These are phyloP conservation scores for Ophidiomyces ophidiicola DNA, from an alignment of 2,329 filamentous ascomycete genomes.

Conservation along the genomic window DNA sequence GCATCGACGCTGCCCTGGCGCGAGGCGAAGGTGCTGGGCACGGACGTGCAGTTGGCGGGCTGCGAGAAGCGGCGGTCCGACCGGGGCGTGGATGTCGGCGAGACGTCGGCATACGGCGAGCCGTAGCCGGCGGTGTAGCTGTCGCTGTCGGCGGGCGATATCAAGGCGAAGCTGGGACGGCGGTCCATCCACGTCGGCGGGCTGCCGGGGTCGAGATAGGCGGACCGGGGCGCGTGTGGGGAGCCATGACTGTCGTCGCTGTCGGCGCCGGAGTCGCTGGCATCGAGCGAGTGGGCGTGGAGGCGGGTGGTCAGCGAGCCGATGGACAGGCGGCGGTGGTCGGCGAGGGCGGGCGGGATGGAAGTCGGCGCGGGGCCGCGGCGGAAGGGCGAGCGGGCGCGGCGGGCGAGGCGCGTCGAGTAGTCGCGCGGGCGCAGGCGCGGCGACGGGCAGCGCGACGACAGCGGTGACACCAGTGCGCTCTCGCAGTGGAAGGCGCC, in stretches of 20 bases:
- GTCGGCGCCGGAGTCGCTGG: slow-evolving; percentile 14
- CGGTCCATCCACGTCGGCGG: slow-evolving; percentile 7
- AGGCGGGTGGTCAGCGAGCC: slow-evolving; percentile 30
- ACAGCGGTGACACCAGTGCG: slow-evolving; percentile 30
- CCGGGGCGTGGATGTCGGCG: slow-evolving; percentile 10
- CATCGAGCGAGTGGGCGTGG: slow-evolving; percentile 30
- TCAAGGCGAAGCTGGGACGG: slow-evolving; percentile 6
- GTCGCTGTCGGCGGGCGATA: slow-evolving; percentile 5
- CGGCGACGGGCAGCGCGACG: slow-evolving; percentile 33
- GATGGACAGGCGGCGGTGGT: slow-evolving; percentile 26
- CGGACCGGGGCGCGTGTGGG: slow-evolving; percentile 16
- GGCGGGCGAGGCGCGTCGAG: slow-evolving; percentile 20
- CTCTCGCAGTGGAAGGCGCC: slow-evolving; percentile 29
- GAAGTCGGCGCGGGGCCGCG: slow-evolving; percentile 32
- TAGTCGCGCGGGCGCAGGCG: slow-evolving; percentile 15
- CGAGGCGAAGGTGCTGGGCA: background rate
- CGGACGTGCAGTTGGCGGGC: background rate
- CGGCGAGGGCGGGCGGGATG: slow-evolving; percentile 33
- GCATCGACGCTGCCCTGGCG: slow-evolving; percentile 5
- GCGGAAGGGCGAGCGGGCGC: slow-evolving; percentile 26
- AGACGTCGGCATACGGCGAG: background rate
- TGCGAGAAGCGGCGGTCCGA: slow-evolving; percentile 9
- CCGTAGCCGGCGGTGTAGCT: background rate
- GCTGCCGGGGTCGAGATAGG: slow-evolving; percentile 14
- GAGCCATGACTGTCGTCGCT: slow-evolving; percentile 16